A percentile compares a stretch with the other conserved stretches of the same genome.
These are phyloP conservation scores for Aspergillus fumigatus DNA, from an alignment of 2,329 filamentous ascomycete genomes.

Conservation along the genomic window DNA sequence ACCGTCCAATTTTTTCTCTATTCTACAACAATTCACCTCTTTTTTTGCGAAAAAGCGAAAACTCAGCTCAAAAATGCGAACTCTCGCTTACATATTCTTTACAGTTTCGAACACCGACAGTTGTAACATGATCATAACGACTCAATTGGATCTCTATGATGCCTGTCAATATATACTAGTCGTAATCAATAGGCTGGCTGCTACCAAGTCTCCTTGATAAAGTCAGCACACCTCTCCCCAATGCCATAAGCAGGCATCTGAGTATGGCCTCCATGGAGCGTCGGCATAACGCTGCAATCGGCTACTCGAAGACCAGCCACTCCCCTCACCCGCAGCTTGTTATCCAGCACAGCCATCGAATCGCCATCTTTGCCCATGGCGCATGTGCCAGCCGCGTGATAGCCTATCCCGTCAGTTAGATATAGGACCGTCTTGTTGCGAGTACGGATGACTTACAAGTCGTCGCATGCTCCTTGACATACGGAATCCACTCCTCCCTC, in stretches of 20 bases:
- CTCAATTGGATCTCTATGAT: background rate
- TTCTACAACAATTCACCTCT: too few relatives aligned
- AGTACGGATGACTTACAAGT: slow-evolving; percentile 47
- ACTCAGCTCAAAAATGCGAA: too few relatives aligned
- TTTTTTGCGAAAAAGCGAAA: too few relatives aligned
- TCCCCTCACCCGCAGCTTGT: slow-evolving; percentile 50
- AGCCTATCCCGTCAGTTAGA: slow-evolving; percentile 32
- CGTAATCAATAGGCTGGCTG: background rate
- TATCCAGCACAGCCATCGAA: slow-evolving; percentile 49
- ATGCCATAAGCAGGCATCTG: slow-evolving; percentile 58
- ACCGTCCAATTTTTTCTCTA: too few relatives aligned
- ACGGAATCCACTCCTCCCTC: slow-evolving; percentile 55
- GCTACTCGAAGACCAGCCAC: slow-evolving; percentile 52
- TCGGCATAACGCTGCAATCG: slow-evolving; percentile 51
- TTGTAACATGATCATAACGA: background rate
- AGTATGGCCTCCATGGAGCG: slow-evolving; percentile 48
- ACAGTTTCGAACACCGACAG: background rate
- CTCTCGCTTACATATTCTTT: background rate
- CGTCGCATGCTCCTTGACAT: slow-evolving; percentile 56
- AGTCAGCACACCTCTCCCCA: slow-evolving; percentile 51
- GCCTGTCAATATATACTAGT: background rate
- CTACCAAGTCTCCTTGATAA: slow-evolving; percentile 43
- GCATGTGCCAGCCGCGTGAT: slow-evolving; percentile 55
- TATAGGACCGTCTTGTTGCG: background rate
- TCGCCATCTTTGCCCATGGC: slow-evolving; percentile 51